These are phyloP conservation scores for Plasmodium adleri DNA, from an alignment of 169 alveolate species.

Conservation along the genomic window DNA sequence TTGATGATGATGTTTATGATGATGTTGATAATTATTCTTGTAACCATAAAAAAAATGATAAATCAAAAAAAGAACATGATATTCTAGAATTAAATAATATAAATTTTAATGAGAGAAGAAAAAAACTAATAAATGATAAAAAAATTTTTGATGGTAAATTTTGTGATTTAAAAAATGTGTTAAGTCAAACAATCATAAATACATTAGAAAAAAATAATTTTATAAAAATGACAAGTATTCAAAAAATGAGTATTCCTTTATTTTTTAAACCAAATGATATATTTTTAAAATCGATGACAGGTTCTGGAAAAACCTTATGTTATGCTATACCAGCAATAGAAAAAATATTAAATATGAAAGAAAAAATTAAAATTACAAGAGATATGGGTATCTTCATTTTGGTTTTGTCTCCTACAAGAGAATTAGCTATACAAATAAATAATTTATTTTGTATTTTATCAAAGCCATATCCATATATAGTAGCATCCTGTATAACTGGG, in stretches of 20 bases:
- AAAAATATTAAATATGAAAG: slow-evolving; percentile 68
- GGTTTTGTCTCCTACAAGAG: slow-evolving; percentile 92
- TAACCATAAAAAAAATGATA: not conserved
- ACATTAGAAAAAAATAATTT: slow-evolving; percentile 81
- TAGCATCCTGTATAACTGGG: slow-evolving; percentile 86
- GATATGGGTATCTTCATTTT: slow-evolving; percentile 88
- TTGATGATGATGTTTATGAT: not conserved
- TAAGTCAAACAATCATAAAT: slow-evolving; percentile 31
- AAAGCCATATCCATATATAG: slow-evolving; percentile 85
- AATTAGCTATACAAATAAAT: slow-evolving; percentile 90
- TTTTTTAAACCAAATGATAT: slow-evolving; percentile 92
- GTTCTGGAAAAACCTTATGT: slow-evolving; percentile 98
- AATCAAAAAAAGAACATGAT: not conserved
- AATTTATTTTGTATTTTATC: slow-evolving; percentile 75
- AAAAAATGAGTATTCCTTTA: slow-evolving; percentile 93
- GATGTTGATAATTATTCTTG: no score
- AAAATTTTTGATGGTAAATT: slow-evolving; percentile 65
- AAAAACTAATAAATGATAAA: not conserved
- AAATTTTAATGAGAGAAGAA: not conserved
- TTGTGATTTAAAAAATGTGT: slow-evolving; percentile 47
- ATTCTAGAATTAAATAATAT: not conserved
- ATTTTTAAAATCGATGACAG: slow-evolving; percentile 95
- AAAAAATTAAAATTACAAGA: slow-evolving; percentile 78
- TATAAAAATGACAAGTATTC: slow-evolving; percentile 87
- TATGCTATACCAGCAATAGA: slow-evolving; percentile 94